phyloP scores from a whole-genome alignment of 129 eudicot genomes.

The Sambucus nigra region DNA sequence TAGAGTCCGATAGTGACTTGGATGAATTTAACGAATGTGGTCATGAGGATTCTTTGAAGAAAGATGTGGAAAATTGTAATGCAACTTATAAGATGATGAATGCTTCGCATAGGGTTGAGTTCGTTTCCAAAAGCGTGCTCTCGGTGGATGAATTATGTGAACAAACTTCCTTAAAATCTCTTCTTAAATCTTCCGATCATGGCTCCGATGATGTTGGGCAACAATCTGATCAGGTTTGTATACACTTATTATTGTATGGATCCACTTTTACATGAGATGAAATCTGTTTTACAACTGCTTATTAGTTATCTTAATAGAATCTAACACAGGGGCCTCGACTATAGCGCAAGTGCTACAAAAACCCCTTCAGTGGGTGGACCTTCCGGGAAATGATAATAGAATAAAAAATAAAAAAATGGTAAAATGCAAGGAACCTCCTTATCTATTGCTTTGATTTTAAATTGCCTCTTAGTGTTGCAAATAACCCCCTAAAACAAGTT shows the following conservation, averaged over 20 bases:
- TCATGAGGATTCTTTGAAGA: slow-evolving; percentile 15
- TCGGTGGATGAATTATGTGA: slow-evolving; percentile 24
- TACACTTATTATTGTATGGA: slow-evolving; percentile 1
- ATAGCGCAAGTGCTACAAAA: no score
- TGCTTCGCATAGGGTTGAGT: slow-evolving; percentile 8
- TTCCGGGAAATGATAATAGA: no score
- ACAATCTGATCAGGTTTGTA: slow-evolving; percentile 43
- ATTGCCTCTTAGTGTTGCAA: no score
- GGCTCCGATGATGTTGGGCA: slow-evolving; percentile 16
- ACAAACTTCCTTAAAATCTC: slow-evolving; percentile 42
- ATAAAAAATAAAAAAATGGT: no score
- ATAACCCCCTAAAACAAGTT: no score
- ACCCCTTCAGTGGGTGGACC: no score
- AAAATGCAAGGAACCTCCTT: no score
- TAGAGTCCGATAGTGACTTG: slow-evolving; percentile 18
- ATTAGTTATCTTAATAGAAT: not conserved
- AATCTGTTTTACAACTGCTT: not conserved
- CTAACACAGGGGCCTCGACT: not conserved
- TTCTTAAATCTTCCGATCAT: slow-evolving; percentile 22
- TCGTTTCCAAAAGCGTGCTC: slow-evolving; percentile 10
- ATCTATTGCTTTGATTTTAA: no score
- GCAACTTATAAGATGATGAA: slow-evolving; percentile 9
- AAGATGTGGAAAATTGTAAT: slow-evolving; percentile 13
- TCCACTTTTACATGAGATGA: not conserved
- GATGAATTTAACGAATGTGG: slow-evolving; percentile 14